These are phyloP conservation scores for Backusella tuberculispora DNA, from an alignment of 192 early-diverging fungal genomes.

Conservation along the genomic window DNA sequence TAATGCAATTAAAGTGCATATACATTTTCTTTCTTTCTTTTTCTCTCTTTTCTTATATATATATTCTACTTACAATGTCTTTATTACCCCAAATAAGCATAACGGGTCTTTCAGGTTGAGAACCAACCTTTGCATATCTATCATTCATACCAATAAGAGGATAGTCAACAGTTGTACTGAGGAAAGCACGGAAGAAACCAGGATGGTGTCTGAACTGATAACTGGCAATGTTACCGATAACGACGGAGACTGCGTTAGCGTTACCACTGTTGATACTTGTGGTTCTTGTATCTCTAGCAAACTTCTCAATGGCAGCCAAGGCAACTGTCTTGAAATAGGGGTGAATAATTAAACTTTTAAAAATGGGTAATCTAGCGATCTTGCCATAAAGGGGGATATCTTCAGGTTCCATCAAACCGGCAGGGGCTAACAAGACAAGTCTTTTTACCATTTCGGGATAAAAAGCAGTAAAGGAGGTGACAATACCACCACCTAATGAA, in stretches of 20 bases:
- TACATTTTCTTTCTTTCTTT: neutral
- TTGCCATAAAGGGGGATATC: conserved; percentile 28
- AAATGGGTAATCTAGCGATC: conserved; percentile 16
- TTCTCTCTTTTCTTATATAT: neutral
- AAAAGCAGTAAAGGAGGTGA: conserved; percentile 43
- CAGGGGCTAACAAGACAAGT: conserved; percentile 49
- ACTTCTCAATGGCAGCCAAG: neutral
- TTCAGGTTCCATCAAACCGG: conserved; percentile 45
- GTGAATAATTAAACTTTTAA: conserved; percentile 20
- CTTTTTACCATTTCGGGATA: conserved; percentile 48
- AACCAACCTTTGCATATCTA: conserved; percentile 33
- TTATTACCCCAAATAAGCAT: conserved; percentile 42
- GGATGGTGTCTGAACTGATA: conserved; percentile 38
- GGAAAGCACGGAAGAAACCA: conserved; percentile 40
- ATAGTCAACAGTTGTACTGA: conserved; percentile 30
- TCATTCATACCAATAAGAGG: conserved; percentile 34
- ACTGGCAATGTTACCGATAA: conserved; percentile 11
- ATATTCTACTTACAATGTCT: conserved; percentile 30
- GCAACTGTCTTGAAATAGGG: conserved; percentile 28
- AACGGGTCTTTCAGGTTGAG: conserved; percentile 21
- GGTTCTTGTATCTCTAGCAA: neutral
- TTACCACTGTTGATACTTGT: conserved; percentile 5
- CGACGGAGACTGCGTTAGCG: neutral
- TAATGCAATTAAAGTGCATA: neutral
- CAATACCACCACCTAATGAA: conserved; percentile 52